phyloP scores from a whole-genome alignment of 225 moss, liverwort and hornwort species.

The Pseudisothecium myosuroides region DNA sequence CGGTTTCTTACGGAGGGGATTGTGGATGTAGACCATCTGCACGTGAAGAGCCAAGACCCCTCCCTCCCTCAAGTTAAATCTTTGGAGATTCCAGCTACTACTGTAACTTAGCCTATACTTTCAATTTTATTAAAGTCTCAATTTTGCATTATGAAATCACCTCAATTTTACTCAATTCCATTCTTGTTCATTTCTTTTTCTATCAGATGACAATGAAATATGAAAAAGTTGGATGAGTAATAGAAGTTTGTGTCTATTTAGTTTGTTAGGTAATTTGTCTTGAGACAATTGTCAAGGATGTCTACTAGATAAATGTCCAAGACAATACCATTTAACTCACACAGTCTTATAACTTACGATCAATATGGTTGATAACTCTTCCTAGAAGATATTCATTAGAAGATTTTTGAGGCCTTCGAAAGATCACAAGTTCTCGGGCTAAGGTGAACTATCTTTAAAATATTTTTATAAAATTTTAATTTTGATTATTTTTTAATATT shows the following conservation, averaged over 20 bases:
- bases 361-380: rapidly evolving
- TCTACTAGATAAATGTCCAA: not conserved
- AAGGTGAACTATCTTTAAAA: too few relatives aligned
- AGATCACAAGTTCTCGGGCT: too few relatives aligned
- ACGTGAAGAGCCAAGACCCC: slow-evolving; percentile 30
- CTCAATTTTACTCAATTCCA: not conserved
- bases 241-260: too few relatives aligned
- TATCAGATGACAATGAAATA: not conserved
- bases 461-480: too few relatives aligned
- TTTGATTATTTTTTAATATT: too few relatives aligned
- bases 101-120: not conserved
- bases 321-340: rapidly evolving
- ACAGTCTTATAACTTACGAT: too few relatives aligned
- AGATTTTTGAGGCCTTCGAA: too few relatives aligned
- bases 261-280: too few relatives aligned
- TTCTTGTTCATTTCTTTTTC: not conserved
- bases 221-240: rapidly evolving
- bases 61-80: slow-evolving; percentile 35
- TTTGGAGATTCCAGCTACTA: not conserved
- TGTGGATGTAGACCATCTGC: slow-evolving; percentile 25
- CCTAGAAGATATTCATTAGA: too few relatives aligned
- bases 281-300: not conserved
- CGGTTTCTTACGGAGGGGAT: slow-evolving; percentile 46
- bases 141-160: not conserved
- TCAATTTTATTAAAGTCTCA: not conserved